phyloP scores from a whole-genome alignment of 148 eudicot genomes.

The Diospyros lotus region DNA sequence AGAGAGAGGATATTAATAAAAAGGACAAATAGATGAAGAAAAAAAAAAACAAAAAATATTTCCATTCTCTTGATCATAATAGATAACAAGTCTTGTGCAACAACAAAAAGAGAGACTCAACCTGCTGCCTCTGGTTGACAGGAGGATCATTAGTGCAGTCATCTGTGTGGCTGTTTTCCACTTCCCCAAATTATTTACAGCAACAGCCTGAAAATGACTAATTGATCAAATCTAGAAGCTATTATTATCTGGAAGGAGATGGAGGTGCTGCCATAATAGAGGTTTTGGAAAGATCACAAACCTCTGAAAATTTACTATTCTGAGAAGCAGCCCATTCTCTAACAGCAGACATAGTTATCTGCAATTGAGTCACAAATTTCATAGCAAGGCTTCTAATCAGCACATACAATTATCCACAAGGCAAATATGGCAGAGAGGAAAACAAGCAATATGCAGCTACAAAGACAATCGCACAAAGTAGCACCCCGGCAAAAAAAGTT shows the following conservation, averaged over 20 bases:
- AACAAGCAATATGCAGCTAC: not conserved
- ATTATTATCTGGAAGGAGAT: not conserved
- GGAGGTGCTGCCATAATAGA: not conserved
- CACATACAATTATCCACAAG: not conserved
- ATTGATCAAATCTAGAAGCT: slow-evolving; percentile 16
- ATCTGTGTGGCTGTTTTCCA: slow-evolving; percentile 99
- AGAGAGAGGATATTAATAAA: not conserved
- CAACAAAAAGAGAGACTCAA: slow-evolving; percentile 17
- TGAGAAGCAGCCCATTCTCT: slow-evolving; percentile 99
- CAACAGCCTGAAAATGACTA: slow-evolving; percentile 71
- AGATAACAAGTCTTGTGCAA: not conserved
- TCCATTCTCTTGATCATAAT: not conserved
- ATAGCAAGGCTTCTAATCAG: slow-evolving; percentile 10
- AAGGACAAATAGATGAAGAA: not conserved
- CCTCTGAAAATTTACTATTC: slow-evolving; percentile 69
- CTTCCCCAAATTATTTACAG: slow-evolving; percentile 95
- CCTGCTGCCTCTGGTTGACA: slow-evolving; percentile 88
- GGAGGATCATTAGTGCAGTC: slow-evolving; percentile 80
- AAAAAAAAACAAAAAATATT: not conserved
- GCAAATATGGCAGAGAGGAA: not conserved
- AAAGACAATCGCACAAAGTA: no score
- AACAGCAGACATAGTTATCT: slow-evolving; percentile 97
- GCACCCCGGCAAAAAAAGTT: no score
- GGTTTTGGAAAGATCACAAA: slow-evolving; percentile 22
- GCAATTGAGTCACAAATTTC: slow-evolving; percentile 19